Evolutionary conservation across 176 grass and related monocot genomes (phyloP).

Genomic region (Oryza glumipatula): DNA sequence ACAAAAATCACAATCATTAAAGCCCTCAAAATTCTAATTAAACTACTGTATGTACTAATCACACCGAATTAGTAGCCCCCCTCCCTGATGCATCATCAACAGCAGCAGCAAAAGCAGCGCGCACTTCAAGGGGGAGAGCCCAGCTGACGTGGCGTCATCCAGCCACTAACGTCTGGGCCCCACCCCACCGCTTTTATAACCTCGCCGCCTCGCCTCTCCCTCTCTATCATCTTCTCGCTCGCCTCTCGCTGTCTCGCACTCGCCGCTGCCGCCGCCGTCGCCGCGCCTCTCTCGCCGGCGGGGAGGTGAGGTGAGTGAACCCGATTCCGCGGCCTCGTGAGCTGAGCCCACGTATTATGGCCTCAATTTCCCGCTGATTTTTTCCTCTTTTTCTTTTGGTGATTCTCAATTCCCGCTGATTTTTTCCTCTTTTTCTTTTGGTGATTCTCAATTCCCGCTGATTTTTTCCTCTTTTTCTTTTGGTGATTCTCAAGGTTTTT

Average conservation of each 20-base stretch:
- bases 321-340: not conserved
- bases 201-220: not conserved
- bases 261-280: not conserved
- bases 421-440: not conserved
- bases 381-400: not conserved
- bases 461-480: not conserved
- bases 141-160: not conserved
- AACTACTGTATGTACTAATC: not conserved
- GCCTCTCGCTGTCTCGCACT: not conserved
- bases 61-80: too few relatives aligned
- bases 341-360: too few relatives aligned
- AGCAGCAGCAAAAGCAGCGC: not conserved
- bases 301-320: not conserved
- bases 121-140: constrained; percentile 31
- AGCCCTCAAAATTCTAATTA: not conserved
- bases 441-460: not conserved
- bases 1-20: not conserved
- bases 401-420: too few relatives aligned
- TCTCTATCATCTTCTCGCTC: not conserved
- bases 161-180: constrained; percentile 7
- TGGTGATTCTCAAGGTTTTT: not conserved
- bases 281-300: not conserved
- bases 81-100: too few relatives aligned
- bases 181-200: constrained; percentile 43
- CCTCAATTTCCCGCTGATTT: not conserved